Base-by-base conservation (phyloP, 1,139 yeast genomes). In the Yamadazyma spencermartinsiae region DNA sequence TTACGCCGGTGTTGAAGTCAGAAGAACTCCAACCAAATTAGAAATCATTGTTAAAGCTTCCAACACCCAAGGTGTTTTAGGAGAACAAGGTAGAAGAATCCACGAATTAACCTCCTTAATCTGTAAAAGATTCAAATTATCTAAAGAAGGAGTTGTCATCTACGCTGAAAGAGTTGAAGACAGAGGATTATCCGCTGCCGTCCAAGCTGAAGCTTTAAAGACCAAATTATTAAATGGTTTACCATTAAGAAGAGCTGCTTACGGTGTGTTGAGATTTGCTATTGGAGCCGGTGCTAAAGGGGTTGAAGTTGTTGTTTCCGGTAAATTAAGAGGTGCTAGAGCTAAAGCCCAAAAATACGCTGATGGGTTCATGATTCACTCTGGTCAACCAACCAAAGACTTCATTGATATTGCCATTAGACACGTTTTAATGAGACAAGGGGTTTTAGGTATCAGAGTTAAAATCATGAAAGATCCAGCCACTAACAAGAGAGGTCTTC, bases 241-340 rank as follows among this genome's bases (percentile, higher is more conserved):
- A 71, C 97, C 98, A 69, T 89, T 92, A 81, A 90, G 98, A 83
- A 88, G 98, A 82, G 98, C 98, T 64, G 98, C 98, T 64, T 92
- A 92, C 87, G 98, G 98, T 88, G 98, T 94, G 64, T 95, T 94
- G 77, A 90, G 98, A 83, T 89, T 84, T 82, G 96, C 95, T 67
- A 94, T 92, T 97, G 98, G 90, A 76, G 89, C 98, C 56, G 98
- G 98, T 77, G 99, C 98, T 70, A 94, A 94, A 87, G 99, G 99
- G 89, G 97, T 94, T 66, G 98, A 92, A 79, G 98, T 90, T 72
- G 97, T 92, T 62, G 87, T 90, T 69, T 88, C 97, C 59, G 98
- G 98, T 85, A 92, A 92, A 80, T 86, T 94, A 74, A 88, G 97
- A 82, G 98, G 97, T 77, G 98, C 98, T 65, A 90, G 98, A 83